phyloP scores from a whole-genome alignment of 2,329 filamentous ascomycete species.

The Fusarium sp. region DNA sequence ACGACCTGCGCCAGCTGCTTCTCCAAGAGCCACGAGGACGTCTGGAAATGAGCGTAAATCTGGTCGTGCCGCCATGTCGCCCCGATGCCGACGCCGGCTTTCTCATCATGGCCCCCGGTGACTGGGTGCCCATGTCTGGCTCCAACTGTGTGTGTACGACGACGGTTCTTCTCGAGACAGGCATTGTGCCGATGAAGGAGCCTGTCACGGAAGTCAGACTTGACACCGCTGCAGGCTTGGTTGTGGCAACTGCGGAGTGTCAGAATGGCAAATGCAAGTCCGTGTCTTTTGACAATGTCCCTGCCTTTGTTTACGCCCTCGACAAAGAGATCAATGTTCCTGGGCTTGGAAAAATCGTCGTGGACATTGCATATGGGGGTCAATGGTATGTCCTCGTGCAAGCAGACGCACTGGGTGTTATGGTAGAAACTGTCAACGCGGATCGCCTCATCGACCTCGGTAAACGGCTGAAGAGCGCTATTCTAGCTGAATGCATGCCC shows the following conservation, averaged over 20 bases:
- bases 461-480: slow-evolving; percentile 54
- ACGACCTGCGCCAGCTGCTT: slow-evolving; percentile 51
- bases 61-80: slow-evolving; percentile 56
- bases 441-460: slow-evolving; percentile 53
- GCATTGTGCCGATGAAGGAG: slow-evolving; percentile 58
- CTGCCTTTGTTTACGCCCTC: slow-evolving; percentile 54
- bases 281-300: slow-evolving; percentile 58
- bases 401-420: slow-evolving; percentile 48
- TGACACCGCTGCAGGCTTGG: slow-evolving; percentile 57
- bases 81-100: slow-evolving; percentile 57
- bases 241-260: slow-evolving; percentile 54
- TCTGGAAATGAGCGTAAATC: slow-evolving; percentile 52
- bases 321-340: slow-evolving; percentile 40
- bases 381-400: slow-evolving; percentile 58
- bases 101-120: slow-evolving; percentile 58
- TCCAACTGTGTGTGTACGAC: slow-evolving; percentile 56
- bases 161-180: slow-evolving; percentile 59
- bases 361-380: slow-evolving; percentile 59
- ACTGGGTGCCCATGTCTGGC: slow-evolving; percentile 54
- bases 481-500: slow-evolving; percentile 48
- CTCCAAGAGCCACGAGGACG: slow-evolving; percentile 56
- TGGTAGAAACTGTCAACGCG: slow-evolving; percentile 47
- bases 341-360: slow-evolving; percentile 10
- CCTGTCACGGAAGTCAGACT: slow-evolving; percentile 53
- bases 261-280: slow-evolving; percentile 54